These are phyloP conservation scores for Macaranga tanarius DNA, from an alignment of 441 rosid genomes.

Conservation along the genomic window DNA sequence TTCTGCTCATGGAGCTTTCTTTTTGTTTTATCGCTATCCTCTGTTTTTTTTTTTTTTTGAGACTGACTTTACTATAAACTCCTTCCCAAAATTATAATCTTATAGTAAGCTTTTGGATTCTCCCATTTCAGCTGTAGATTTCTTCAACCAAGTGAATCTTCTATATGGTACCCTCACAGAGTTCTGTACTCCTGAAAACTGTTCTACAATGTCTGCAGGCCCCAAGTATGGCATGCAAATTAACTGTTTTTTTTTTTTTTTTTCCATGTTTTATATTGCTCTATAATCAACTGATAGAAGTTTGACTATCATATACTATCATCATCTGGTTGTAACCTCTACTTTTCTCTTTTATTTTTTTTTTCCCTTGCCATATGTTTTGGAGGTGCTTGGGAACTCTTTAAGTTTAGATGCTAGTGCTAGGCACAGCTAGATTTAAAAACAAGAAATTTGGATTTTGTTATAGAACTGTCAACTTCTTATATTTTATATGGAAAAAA, in stretches of 20 bases:
- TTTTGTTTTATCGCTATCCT: not conserved
- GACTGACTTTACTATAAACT: not conserved
- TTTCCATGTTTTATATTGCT: not conserved
- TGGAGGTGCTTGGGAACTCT: not conserved
- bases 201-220: constrained; percentile 99
- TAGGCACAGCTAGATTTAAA: not conserved
- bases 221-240: constrained; percentile 72
- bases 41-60: not conserved
- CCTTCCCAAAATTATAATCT: constrained; percentile 15
- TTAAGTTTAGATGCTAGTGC: not conserved
- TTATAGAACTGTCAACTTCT: not conserved
- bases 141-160: constrained; percentile 99
- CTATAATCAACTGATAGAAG: not conserved
- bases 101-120: constrained; percentile 23
- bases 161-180: constrained; percentile 96
- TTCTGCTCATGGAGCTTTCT: not conserved
- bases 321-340: constrained; percentile 2
- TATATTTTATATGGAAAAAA: not conserved
- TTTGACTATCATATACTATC: not conserved
- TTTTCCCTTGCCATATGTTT: not conserved
- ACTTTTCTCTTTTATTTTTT: not conserved
- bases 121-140: constrained; percentile 90
- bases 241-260: not conserved
- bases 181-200: constrained; percentile 94
- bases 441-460: too few species aligned